Evolutionary conservation across 352 stramenopile genomes (phyloP).

Genomic region (Pythium dissotocum): DNA sequence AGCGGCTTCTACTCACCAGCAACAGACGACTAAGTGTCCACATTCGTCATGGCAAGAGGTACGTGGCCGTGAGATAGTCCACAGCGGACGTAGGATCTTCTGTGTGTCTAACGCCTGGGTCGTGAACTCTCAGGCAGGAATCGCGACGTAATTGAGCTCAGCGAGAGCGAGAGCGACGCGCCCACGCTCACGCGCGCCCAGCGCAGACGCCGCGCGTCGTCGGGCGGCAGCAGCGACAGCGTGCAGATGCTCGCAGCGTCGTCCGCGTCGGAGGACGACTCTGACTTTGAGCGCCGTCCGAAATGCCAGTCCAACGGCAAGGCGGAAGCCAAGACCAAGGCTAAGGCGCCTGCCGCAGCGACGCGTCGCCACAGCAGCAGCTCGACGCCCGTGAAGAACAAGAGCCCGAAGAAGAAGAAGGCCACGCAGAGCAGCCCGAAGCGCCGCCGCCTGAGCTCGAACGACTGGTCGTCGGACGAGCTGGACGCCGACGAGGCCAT

Average conservation of each 20-base stretch:
- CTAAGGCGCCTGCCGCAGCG: not conserved
- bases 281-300: constrained; percentile 24
- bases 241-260: constrained; percentile 24
- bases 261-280: constrained; percentile 24
- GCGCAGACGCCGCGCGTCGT: constrained; percentile 7
- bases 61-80: not conserved
- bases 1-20: not conserved
- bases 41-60: constrained; percentile 14
- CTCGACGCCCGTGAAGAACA: constrained; percentile 7
- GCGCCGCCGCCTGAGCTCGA: constrained; percentile 1
- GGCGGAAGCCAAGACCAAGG: constrained; percentile 1
- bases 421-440: not conserved
- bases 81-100: not conserved
- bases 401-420: not conserved
- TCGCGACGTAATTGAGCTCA: constrained; percentile 24
- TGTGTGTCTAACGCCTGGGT: not conserved
- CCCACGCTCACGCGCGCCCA: not conserved
- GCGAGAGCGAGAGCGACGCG: constrained; percentile 22
- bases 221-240: not conserved
- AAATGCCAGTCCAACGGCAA: not conserved
- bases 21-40: not conserved
- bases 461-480: constrained; percentile 7
- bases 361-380: not conserved
- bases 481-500: constrained; percentile 8
- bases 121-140: not conserved